Conservation (phyloP, 2,329 filamentous ascomycete genomes). For the Neocucurbitaria cava region DNA sequence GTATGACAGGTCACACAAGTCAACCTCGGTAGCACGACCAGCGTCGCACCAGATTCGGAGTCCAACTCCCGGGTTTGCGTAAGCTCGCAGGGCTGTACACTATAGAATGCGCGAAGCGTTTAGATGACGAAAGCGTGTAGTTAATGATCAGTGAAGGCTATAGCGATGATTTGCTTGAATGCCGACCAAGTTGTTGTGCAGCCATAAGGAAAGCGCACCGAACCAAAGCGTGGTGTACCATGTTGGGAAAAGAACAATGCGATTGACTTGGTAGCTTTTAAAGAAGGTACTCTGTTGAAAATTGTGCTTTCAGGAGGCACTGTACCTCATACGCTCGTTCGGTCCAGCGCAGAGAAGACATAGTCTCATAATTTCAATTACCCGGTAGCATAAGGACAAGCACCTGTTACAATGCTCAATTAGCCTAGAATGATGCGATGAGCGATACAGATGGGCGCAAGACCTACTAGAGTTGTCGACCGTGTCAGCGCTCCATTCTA, state of each 20-base stretch:
- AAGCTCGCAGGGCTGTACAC: constrained; percentile 1
- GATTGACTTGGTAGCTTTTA: background rate
- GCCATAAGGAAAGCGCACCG: background rate
- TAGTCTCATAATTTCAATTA: background rate
- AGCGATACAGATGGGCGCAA: background rate
- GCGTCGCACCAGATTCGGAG: constrained; percentile 16
- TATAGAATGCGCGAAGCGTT: background rate
- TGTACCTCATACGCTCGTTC: background rate
- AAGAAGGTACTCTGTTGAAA: background rate
- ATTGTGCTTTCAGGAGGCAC: background rate
- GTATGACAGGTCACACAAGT: constrained; percentile 22
- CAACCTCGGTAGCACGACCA: constrained; percentile 17
- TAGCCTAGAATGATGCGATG: background rate
- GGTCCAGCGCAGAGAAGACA: background rate
- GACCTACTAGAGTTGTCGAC: background rate
- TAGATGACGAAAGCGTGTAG: background rate
- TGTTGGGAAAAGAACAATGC: background rate
- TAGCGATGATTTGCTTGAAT: background rate
- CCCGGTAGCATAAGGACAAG: background rate
- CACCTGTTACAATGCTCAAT: background rate
- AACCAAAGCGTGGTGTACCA: background rate
- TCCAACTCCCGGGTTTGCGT: constrained; percentile 8
- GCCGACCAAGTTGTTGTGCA: background rate
- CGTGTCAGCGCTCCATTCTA: background rate
- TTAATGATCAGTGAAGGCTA: background rate